Evolutionary conservation across 1,139 yeast species (phyloP).

Genomic region (Protomyces inundatus): DNA sequence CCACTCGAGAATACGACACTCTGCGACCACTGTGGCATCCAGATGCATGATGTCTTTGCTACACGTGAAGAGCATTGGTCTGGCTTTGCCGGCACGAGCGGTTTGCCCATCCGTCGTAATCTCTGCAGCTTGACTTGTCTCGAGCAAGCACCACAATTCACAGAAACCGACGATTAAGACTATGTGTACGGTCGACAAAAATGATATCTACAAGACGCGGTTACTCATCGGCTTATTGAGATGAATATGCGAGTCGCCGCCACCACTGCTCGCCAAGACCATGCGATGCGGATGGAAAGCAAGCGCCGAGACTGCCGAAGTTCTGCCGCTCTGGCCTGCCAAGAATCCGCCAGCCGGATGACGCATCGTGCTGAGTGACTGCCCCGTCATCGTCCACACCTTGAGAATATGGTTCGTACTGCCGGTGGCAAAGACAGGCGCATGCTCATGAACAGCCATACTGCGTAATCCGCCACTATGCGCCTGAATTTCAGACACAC

Average conservation of each 20-base stretch:
- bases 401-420: conserved; percentile 59
- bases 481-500: conserved; percentile 61
- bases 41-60: conserved; percentile 21
- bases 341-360: conserved; percentile 44
- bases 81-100: conserved; percentile 21
- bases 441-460: conserved; percentile 88
- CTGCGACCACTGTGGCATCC: conserved; percentile 20
- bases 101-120: conserved; percentile 22
- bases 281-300: conserved; percentile 91
- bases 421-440: conserved; percentile 59
- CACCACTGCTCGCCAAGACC: conserved; percentile 61
- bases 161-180: not conserved
- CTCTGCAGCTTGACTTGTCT: conserved; percentile 19
- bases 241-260: conserved; percentile 26
- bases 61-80: conserved; percentile 23
- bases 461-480: conserved; percentile 64
- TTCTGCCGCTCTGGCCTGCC: conserved; percentile 39
- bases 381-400: conserved; percentile 84
- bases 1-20: conserved; percentile 4
- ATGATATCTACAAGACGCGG: not conserved
- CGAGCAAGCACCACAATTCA: conserved; percentile 18
- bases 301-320: conserved; percentile 56
- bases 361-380: conserved; percentile 56
- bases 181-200: not conserved
- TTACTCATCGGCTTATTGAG: conserved; percentile 1